Base-by-base conservation (phyloP, 106 monocot species). In the Dendrobium nobile region DNA sequence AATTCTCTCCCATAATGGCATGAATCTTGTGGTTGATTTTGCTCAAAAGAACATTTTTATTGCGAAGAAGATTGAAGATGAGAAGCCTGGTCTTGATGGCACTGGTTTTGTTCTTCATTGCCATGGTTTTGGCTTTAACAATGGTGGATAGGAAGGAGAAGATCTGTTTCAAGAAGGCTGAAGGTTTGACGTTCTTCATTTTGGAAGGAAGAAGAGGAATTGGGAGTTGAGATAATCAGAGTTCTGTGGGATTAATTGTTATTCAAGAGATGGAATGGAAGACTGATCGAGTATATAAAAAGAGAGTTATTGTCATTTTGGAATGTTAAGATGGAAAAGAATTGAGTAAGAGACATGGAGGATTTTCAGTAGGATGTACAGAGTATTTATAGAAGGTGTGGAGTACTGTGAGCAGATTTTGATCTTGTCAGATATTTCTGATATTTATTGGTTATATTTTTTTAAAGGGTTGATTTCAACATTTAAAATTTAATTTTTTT, bases 11-110 rank as follows among this genome's bases (percentile, higher is more conserved):
- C 42, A 86, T 88, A 8, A 93, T 54, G 27, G 92, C 88, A 47
- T 90, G 84, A 78, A 93, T 88, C 84, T 90, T 93, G 83, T 86
- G 80, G 41, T 73, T 73, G 86, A 93, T 88, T 58, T 86, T 81
- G 54, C 79, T 86, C 86, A 88, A 83, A 10, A 90, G 80, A 26
- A 93, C 28, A 77, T 87, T 93, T 81, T 87, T 93, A 84, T 84
- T 90, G 42, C 77, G 78, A 11, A 93, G 77, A 9, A 93, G 59
- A 19, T 86, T 77, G 41, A 90, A 79, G 47, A 90, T 5, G 67
- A 93, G 74, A 47, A 93, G 79, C 41, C 90, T 67, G 17, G 86
- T 80, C 56, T 86, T 92, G 5, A 90, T 73, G 31, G 86, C 78
- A 7, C 73, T 84, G 31, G 88, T 83, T 75, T 92, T 92, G 88